Evolutionary conservation across 192 early-diverging fungal species (phyloP).

Genomic region (Pilaira anomala): DNA sequence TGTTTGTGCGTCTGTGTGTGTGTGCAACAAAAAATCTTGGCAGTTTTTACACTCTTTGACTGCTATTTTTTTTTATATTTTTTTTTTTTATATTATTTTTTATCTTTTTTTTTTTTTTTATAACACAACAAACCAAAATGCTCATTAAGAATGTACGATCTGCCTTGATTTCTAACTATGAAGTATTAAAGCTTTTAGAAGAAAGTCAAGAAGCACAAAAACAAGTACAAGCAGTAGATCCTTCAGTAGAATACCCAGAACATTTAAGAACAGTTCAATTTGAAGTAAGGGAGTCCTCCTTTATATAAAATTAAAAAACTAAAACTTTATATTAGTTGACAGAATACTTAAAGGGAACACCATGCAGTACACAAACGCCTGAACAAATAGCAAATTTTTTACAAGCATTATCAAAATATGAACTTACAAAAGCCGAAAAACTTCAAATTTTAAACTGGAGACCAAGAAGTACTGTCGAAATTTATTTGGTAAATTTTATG

Average conservation of each 20-base stretch:
- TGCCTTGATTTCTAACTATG: constrained; percentile 66
- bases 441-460: constrained; percentile 73
- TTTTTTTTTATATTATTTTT: too few species aligned
- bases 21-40: too few species aligned
- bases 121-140: too few species aligned
- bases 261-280: constrained; percentile 66
- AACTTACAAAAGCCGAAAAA: constrained; percentile 70
- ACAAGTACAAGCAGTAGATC: constrained; percentile 30
- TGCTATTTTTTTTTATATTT: too few species aligned
- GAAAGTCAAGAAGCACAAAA: constrained; percentile 52
- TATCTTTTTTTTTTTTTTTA: too few species aligned
- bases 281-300: constrained; percentile 43
- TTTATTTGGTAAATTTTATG: constrained; percentile 50
- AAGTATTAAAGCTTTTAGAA: constrained; percentile 57
- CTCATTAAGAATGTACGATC: constrained; percentile 58
- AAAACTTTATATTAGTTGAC: constrained; percentile 38
- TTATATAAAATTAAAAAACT: background rate
- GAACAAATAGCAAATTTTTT: constrained; percentile 50
- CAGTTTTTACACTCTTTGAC: too few species aligned
- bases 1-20: too few species aligned
- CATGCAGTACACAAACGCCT: constrained; percentile 56
- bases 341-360: constrained; percentile 54
- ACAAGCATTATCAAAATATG: constrained; percentile 37
- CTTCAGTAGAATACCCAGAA: constrained; percentile 49
- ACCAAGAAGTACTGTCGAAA: constrained; percentile 61